phyloP scores from a whole-genome alignment of 1,284 basidiomycete species.

The Pisolithus thermaeus region DNA sequence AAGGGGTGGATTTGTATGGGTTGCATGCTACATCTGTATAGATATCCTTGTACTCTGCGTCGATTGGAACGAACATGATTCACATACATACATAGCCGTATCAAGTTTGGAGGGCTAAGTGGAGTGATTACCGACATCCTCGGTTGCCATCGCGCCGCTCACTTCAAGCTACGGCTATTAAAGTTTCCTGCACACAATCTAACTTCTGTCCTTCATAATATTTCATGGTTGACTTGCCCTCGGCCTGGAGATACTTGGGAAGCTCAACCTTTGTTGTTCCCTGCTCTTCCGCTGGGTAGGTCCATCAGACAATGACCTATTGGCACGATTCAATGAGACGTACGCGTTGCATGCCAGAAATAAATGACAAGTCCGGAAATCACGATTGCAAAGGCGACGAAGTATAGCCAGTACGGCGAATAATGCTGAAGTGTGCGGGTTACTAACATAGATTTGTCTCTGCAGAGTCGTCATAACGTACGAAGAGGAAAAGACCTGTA shows the following conservation, averaged over 20 bases:
- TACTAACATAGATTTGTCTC: background rate
- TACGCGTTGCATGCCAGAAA: slow-evolving; percentile 71
- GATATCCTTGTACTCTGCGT: background rate
- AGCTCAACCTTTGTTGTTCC: background rate
- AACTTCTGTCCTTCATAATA: background rate
- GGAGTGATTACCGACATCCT: too few species aligned
- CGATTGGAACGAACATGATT: background rate
- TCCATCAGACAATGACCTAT: background rate
- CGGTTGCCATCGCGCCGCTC: too few species aligned
- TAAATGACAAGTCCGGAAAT: slow-evolving; percentile 64
- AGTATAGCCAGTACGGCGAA: slow-evolving; percentile 73
- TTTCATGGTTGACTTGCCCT: background rate
- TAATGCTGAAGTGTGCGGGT: slow-evolving; percentile 47
- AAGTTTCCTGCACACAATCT: background rate
- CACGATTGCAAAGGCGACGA: slow-evolving; percentile 61
- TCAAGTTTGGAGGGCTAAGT: too few species aligned
- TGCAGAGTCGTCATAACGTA: slow-evolving; percentile 25
- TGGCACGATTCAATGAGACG: slow-evolving; percentile 16
- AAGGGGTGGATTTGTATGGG: too few species aligned
- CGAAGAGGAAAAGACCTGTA: slow-evolving; percentile 56
- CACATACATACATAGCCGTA: background rate
- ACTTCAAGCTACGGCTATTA: background rate
- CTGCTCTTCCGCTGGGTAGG: slow-evolving; percentile 1
- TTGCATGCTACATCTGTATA: slow-evolving; percentile 1
- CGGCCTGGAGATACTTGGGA: background rate